Conservation (phyloP, 2,329 filamentous ascomycete genomes). For the Berkeleyomyces basicola region DNA sequence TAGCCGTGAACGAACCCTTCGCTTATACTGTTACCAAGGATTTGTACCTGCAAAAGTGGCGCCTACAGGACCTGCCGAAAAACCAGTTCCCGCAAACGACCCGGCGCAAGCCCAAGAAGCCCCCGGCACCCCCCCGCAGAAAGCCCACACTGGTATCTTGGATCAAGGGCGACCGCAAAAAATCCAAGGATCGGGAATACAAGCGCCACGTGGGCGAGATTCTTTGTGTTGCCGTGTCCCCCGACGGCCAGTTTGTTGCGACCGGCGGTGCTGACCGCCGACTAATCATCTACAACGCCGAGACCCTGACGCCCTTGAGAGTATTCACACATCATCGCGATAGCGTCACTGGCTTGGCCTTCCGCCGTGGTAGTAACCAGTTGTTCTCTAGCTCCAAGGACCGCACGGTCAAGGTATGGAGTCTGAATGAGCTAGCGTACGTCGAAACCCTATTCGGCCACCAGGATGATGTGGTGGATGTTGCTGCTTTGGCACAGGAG, state of each 20-base stretch:
- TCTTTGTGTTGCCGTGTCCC: slow-evolving; percentile 67
- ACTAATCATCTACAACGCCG: slow-evolving; percentile 76
- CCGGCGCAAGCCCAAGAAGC: slow-evolving; percentile 40
- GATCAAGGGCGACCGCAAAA: slow-evolving; percentile 44
- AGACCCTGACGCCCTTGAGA: slow-evolving; percentile 58
- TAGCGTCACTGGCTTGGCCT: slow-evolving; percentile 67
- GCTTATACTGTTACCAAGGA: slow-evolving; percentile 85
- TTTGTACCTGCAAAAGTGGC: slow-evolving; percentile 74
- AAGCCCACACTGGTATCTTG: slow-evolving; percentile 47
- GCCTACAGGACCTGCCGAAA: slow-evolving; percentile 49
- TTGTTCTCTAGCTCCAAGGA: slow-evolving; percentile 84
- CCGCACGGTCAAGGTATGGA: slow-evolving; percentile 91
- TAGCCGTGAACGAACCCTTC: slow-evolving; percentile 64
- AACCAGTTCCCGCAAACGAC: slow-evolving; percentile 44
- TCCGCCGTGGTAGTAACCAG: slow-evolving; percentile 77
- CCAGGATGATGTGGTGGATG: slow-evolving; percentile 74
- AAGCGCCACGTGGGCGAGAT: slow-evolving; percentile 69
- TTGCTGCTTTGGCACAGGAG: slow-evolving; percentile 70
- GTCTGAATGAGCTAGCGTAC: slow-evolving; percentile 78
- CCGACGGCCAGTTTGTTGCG: slow-evolving; percentile 78
- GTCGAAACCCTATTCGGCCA: slow-evolving; percentile 93
- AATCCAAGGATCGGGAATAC: slow-evolving; percentile 46
- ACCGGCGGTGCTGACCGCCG: slow-evolving; percentile 76
- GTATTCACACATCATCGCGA: slow-evolving; percentile 88
- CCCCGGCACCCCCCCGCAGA: slow-evolving; percentile 39